Percentiles rank a stretch among this genome's conserved stretches.
Evolutionary conservation across 192 early-diverging fungal species (phyloP).

Genomic region (Coemansia sp.): DNA sequence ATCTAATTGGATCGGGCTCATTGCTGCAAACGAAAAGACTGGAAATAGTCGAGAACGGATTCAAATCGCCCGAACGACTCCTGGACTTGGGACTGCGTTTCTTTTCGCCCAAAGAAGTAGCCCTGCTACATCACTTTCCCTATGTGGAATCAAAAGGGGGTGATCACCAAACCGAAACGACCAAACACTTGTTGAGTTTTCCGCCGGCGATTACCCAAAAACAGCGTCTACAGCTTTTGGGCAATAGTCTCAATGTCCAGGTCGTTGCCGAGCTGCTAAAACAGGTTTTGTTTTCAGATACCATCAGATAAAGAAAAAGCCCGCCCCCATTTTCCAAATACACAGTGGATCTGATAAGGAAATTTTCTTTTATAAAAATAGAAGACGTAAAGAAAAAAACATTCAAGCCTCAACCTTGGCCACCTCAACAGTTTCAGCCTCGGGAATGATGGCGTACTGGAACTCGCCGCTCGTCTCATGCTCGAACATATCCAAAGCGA

Average conservation of each 20-base stretch:
- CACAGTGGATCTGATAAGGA: neutral
- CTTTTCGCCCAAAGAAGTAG: constrained; percentile 79
- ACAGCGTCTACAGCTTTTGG: constrained; percentile 44
- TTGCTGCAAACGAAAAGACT: constrained; percentile 72
- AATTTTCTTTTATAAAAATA: neutral
- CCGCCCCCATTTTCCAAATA: neutral
- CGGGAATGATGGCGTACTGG: constrained; percentile 74
- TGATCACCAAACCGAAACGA: neutral
- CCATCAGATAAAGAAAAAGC: neutral
- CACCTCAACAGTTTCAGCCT: constrained; percentile 7
- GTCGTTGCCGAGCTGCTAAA: constrained; percentile 40
- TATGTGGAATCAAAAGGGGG: constrained; percentile 2
- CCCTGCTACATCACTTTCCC: constrained; percentile 79
- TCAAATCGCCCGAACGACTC: constrained; percentile 62
- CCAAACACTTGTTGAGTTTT: constrained; percentile 19
- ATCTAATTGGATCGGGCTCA: constrained; percentile 75
- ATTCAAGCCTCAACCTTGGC: neutral
- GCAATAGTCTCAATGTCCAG: constrained; percentile 46
- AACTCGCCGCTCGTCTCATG: constrained; percentile 83
- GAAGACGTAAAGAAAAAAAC: neutral
- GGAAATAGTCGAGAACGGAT: constrained; percentile 65
- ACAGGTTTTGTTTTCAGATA: constrained; percentile 24
- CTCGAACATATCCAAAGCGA: constrained; percentile 96
- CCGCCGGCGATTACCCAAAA: constrained; percentile 19
- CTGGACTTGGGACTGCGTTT: constrained; percentile 73